Conservation (phyloP, 2,329 filamentous ascomycete genomes). For the Escovopsis weberi region DNA sequence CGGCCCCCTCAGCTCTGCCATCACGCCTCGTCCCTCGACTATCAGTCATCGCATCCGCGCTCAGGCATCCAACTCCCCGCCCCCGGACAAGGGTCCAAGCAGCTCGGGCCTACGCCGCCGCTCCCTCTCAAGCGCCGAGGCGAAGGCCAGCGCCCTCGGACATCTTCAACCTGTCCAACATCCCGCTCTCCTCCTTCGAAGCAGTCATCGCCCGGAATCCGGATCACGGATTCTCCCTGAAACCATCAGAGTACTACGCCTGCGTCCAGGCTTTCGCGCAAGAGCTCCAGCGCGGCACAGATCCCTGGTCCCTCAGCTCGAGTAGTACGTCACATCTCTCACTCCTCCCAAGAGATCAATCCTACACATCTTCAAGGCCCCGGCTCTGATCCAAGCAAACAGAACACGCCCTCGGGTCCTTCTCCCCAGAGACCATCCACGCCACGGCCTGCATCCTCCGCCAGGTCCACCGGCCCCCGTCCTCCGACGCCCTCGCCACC, state of each 20-base stretch:
- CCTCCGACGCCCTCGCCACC: slow-evolving; percentile 8
- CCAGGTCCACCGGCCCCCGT: slow-evolving; percentile 3
- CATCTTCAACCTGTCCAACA: slow-evolving; percentile 10
- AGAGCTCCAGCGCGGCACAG: slow-evolving; percentile 9
- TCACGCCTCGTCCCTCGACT: too few relatives aligned
- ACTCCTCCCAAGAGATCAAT: too few relatives aligned
- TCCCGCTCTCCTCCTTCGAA: slow-evolving; percentile 12
- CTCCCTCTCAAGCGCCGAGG: too few relatives aligned
- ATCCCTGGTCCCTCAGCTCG: slow-evolving; percentile 10
- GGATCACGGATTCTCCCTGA: slow-evolving; percentile 8
- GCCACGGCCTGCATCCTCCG: slow-evolving; percentile 16
- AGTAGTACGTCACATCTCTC: too few relatives aligned
- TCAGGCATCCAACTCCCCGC: too few relatives aligned
- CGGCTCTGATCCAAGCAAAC: background rate
- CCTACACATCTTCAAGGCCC: too few relatives aligned
- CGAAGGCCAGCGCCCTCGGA: slow-evolving; percentile 3
- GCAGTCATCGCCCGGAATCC: slow-evolving; percentile 6
- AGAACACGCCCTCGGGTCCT: slow-evolving; percentile 5
- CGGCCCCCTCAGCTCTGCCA: too few relatives aligned
- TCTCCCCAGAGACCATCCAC: slow-evolving; percentile 12
- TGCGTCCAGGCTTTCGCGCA: slow-evolving; percentile 10
- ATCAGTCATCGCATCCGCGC: too few relatives aligned
- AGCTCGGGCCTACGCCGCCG: too few relatives aligned
- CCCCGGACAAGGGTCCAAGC: too few relatives aligned
- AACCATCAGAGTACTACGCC: slow-evolving; percentile 12